These are phyloP conservation scores for Kingdonia uniflora DNA, from an alignment of 164 flowering plant species.

Conservation along the genomic window DNA sequence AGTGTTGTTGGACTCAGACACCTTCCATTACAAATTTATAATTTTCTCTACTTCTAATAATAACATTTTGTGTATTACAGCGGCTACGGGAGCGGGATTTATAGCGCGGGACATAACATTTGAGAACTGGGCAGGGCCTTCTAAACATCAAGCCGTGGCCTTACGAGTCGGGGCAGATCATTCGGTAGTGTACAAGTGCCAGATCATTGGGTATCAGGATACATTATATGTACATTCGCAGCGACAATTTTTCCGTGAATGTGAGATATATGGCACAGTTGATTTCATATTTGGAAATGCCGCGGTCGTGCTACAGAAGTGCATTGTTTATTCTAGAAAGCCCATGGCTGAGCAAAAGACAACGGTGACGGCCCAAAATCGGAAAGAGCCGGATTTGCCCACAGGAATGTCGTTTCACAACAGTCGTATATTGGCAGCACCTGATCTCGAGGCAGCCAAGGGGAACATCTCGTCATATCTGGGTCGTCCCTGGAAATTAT, in stretches of 20 bases:
- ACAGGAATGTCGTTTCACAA: conserved; percentile 54
- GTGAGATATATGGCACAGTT: conserved; percentile 51
- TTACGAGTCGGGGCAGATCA: conserved; percentile 44
- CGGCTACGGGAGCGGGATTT: conserved; percentile 49
- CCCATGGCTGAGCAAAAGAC: conserved; percentile 42
- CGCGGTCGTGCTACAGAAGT: conserved; percentile 51
- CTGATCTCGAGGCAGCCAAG: conserved; percentile 22
- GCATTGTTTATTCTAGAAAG: conserved; percentile 36
- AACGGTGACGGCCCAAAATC: conserved; percentile 40
- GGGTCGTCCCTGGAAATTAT: conserved; percentile 23
- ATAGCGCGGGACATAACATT: conserved; percentile 52
- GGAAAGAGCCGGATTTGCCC: conserved; percentile 46
- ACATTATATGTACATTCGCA: conserved; percentile 49
- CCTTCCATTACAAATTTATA: too few relatives aligned
- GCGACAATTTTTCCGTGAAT: conserved; percentile 52
- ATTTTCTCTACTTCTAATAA: too few relatives aligned
- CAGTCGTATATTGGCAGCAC: conserved; percentile 29
- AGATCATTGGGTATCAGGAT: conserved; percentile 56
- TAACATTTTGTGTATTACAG: conserved; percentile 17
- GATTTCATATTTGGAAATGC: conserved; percentile 71
- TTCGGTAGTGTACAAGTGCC: conserved; percentile 44
- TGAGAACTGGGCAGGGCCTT: conserved; percentile 54
- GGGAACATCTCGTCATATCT: conserved; percentile 8
- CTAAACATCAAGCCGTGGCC: conserved; percentile 62
- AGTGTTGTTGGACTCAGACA: too few relatives aligned